These are phyloP conservation scores for Jamesozyma rosinii DNA, from an alignment of 805 yeast genomes.

Conservation along the genomic window DNA sequence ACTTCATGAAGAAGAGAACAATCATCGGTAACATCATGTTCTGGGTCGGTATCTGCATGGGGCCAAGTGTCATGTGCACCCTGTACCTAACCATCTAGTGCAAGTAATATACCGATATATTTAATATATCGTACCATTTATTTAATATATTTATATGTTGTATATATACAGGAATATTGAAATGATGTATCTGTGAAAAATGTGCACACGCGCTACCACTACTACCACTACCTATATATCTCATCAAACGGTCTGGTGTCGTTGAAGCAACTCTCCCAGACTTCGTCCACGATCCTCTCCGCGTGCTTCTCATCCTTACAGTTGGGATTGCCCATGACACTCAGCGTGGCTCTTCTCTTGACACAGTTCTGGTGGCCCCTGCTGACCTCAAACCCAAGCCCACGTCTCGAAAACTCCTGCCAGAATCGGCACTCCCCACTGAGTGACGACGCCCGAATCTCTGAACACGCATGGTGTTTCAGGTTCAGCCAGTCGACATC, in stretches of 20 bases:
- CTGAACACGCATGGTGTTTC: constrained; percentile 94
- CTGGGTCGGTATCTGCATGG: constrained; percentile 86
- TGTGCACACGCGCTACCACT: too few relatives aligned
- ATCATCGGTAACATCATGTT: constrained; percentile 72
- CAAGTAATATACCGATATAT: too few relatives aligned
- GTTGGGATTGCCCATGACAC: constrained; percentile 78
- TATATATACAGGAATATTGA: not conserved
- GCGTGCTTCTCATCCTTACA: constrained; percentile 72
- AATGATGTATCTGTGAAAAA: too few relatives aligned
- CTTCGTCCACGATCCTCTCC: constrained; percentile 67
- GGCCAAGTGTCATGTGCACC: constrained; percentile 83
- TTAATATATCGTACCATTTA: not conserved
- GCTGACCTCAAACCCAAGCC: constrained; percentile 41
- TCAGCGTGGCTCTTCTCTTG: constrained; percentile 73
- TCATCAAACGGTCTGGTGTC: constrained; percentile 95
- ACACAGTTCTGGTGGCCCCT: constrained; percentile 89
- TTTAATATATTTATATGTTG: not conserved
- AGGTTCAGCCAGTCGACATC: constrained; percentile 77
- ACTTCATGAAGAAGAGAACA: constrained; percentile 44
- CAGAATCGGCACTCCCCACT: constrained; percentile 92
- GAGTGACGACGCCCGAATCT: constrained; percentile 82
- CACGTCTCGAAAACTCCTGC: constrained; percentile 58
- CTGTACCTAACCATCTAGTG: constrained; percentile 49
- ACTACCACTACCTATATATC: constrained; percentile 51
- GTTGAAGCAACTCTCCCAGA: constrained; percentile 85